Percentiles rank a stretch among this genome's conserved stretches.
phyloP scores from a whole-genome alignment of 352 stramenopile species.

The Pythium plurisporium region DNA sequence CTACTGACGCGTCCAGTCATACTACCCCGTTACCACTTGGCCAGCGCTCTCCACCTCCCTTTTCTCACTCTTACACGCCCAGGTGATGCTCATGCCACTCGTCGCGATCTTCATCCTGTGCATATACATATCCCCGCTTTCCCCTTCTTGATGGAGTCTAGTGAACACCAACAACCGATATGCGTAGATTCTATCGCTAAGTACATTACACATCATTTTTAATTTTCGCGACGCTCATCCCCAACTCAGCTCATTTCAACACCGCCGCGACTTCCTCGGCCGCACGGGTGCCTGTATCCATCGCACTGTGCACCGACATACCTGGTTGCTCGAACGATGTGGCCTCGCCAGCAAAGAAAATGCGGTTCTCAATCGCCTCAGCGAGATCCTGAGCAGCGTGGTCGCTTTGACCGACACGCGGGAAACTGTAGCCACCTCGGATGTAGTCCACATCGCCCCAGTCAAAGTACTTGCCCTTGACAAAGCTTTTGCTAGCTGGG shows the following conservation, averaged over 20 bases:
- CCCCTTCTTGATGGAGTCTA: conserved; percentile 15
- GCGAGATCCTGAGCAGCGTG: conserved; percentile 54
- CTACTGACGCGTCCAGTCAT: too few species aligned
- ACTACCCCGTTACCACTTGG: too few species aligned
- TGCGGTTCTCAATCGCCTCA: conserved; percentile 46
- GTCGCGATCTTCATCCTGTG: conserved; percentile 12
- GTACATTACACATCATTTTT: conserved; percentile 7
- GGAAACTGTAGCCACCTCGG: conserved; percentile 70
- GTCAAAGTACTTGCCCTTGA: conserved; percentile 76
- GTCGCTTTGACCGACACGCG: conserved; percentile 65
- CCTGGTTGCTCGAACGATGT: conserved; percentile 77
- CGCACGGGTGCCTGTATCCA: conserved; percentile 73
- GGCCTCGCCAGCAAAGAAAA: conserved; percentile 82
- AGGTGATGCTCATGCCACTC: background rate
- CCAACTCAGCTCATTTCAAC: conserved; percentile 13
- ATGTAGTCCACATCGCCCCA: conserved; percentile 69
- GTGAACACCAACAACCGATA: conserved; percentile 11
- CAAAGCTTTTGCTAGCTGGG: conserved; percentile 55
- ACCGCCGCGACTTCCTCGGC: conserved; percentile 46
- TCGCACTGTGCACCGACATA: conserved; percentile 79
- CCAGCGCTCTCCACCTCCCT: too few species aligned
- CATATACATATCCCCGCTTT: conserved; percentile 22
- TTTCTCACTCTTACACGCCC: too few species aligned
- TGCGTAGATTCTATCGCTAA: conserved; percentile 1
- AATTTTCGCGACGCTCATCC: background rate